A percentile compares a stretch with the other conserved stretches of the same genome.
Evolutionary conservation across 257 asterid genomes (phyloP).

Genomic region (Paraleonurus japonicus): DNA sequence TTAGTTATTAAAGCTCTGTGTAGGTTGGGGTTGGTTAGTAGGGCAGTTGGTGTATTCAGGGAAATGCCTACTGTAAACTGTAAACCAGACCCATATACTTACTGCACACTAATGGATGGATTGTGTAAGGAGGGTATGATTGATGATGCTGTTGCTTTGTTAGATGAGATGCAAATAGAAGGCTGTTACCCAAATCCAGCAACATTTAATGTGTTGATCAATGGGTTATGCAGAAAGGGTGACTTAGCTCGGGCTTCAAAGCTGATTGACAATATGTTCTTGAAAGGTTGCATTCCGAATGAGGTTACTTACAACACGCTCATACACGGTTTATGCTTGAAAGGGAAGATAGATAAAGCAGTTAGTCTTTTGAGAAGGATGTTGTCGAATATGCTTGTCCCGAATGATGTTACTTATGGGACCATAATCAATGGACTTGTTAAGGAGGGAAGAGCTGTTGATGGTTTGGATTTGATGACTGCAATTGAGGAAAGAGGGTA

Average conservation of each 20-base stretch:
- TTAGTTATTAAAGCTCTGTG: slow-evolving; percentile 77
- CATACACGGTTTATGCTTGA: slow-evolving; percentile 78
- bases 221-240: slow-evolving; percentile 85
- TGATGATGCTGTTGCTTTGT: slow-evolving; percentile 79
- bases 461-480: slow-evolving; percentile 52
- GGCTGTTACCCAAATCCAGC: slow-evolving; percentile 65
- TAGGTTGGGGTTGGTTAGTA: slow-evolving; percentile 48
- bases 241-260: slow-evolving; percentile 75
- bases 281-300: slow-evolving; percentile 87
- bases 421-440: slow-evolving; percentile 80
- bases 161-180: slow-evolving; percentile 96
- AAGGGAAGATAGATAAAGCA: slow-evolving; percentile 85
- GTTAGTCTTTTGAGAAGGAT: slow-evolving; percentile 63
- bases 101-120: slow-evolving; percentile 96
- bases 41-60: slow-evolving; percentile 64
- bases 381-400: slow-evolving; percentile 61
- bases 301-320: slow-evolving; percentile 93
- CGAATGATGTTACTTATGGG: slow-evolving; percentile 78
- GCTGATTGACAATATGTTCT: slow-evolving; percentile 81
- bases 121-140: slow-evolving; percentile 78
- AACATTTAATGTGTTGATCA: slow-evolving; percentile 75
- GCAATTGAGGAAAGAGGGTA: slow-evolving; percentile 80
- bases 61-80: slow-evolving; percentile 59
- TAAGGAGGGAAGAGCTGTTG: slow-evolving; percentile 64
- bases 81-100: slow-evolving; percentile 72